Evolutionary conservation across 2,329 filamentous ascomycete species (phyloP).

Genomic region (Coniella vitis): DNA sequence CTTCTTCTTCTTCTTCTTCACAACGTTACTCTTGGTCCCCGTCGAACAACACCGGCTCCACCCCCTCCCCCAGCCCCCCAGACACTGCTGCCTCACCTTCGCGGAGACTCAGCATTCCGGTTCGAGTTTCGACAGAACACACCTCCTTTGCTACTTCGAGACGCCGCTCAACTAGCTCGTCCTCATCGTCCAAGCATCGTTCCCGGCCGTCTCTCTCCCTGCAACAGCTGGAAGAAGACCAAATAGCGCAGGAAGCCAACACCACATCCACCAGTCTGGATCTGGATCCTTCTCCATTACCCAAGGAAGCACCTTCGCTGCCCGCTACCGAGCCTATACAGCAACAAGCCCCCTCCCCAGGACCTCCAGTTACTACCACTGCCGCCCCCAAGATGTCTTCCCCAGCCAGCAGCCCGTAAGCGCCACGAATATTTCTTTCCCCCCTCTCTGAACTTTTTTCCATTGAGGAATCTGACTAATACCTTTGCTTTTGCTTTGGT

Average conservation of each 20-base stretch:
- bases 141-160: conserved; percentile 3
- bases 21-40: conserved; percentile 4
- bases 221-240: neutral
- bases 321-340: neutral
- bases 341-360: neutral
- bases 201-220: neutral
- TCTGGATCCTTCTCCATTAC: neutral
- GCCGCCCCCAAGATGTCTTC: neutral
- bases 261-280: neutral
- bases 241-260: neutral
- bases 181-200: conserved; percentile 1
- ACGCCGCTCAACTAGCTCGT: conserved; percentile 3
- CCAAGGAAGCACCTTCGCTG: neutral
- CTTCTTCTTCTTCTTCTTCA: neutral
- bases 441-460: no score
- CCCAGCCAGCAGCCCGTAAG: conserved; percentile 10
- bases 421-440: neutral
- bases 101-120: conserved; percentile 5
- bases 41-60: neutral
- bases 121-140: neutral
- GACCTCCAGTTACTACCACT: neutral
- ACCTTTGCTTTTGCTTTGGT: no score
- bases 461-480: neutral
- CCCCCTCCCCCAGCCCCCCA: neutral
- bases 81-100: neutral